Conservation (phyloP, 2,329 filamentous ascomycete genomes). For the Chrysosporium queenslandicum region DNA sequence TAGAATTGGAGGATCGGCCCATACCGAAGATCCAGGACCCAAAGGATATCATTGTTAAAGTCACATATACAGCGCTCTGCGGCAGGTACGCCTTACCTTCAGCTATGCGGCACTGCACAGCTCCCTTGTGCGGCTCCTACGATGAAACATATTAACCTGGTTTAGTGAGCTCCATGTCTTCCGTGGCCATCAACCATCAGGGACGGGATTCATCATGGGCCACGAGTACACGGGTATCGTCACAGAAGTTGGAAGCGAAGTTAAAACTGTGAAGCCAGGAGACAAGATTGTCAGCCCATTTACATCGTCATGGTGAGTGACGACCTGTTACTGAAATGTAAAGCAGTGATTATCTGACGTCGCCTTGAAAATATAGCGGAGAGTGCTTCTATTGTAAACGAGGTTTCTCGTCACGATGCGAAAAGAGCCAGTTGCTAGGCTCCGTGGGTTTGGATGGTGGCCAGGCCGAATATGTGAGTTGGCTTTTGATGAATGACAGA, state of each 20-base stretch:
- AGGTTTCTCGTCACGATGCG: constrained; percentile 67
- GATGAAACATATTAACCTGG: background rate
- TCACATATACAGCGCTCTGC: constrained; percentile 73
- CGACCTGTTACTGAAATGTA: background rate
- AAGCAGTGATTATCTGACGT: background rate
- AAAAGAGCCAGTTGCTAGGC: constrained; percentile 61
- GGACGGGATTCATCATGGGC: constrained; percentile 55
- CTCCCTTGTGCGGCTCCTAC: background rate
- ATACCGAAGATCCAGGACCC: constrained; percentile 62
- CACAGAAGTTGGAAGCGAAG: constrained; percentile 54
- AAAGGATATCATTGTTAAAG: constrained; percentile 71
- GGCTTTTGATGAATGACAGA: too few relatives aligned
- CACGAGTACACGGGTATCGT: constrained; percentile 81
- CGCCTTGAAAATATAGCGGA: constrained; percentile 36
- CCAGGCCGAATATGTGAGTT: constrained; percentile 62
- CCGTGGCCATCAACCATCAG: constrained; percentile 65
- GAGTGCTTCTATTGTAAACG: constrained; percentile 77
- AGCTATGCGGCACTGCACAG: too few relatives aligned
- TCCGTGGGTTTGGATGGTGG: constrained; percentile 59
- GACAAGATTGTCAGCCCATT: constrained; percentile 77
- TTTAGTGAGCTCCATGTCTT: constrained; percentile 76
- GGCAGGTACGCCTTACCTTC: constrained; percentile 55
- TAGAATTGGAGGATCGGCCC: constrained; percentile 69
- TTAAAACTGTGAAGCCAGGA: constrained; percentile 60
- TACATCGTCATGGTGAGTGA: constrained; percentile 61